These are phyloP conservation scores for Tricladium varicosporioides DNA, from an alignment of 2,329 filamentous ascomycete genomes.

Conservation along the genomic window DNA sequence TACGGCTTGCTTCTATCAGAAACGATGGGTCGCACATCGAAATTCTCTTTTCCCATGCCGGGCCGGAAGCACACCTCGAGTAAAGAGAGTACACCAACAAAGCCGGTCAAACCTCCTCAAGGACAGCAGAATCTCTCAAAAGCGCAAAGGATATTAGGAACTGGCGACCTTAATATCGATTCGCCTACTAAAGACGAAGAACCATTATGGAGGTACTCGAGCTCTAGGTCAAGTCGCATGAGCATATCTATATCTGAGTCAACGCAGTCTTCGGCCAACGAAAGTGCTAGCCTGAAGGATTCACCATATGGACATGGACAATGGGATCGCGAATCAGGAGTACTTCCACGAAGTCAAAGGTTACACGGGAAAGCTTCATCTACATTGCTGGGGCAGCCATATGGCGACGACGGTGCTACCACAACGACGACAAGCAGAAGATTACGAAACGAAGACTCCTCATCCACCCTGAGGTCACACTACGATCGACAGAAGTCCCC, in stretches of 20 bases:
- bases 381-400: conserved; percentile 41
- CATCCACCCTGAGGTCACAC: conserved; percentile 45
- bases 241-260: conserved; percentile 39
- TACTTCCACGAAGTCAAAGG: conserved; percentile 28
- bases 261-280: conserved; percentile 22
- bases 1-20: conserved; percentile 1
- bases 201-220: conserved; percentile 26
- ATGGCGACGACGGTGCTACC: conserved; percentile 36
- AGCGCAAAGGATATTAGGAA: conserved; percentile 32
- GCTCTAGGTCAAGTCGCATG: conserved; percentile 39
- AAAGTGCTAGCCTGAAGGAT: conserved; percentile 23
- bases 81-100: conserved; percentile 11
- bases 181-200: conserved; percentile 27
- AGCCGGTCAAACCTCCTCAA: not conserved
- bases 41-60: conserved; percentile 37
- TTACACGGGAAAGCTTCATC: conserved; percentile 44
- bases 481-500: conserved; percentile 44
- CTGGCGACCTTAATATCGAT: conserved; percentile 47
- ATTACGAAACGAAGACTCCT: conserved; percentile 39
- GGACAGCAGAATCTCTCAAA: conserved; percentile 27
- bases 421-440: conserved; percentile 34
- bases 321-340: conserved; percentile 28
- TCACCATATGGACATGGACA: conserved; percentile 20
- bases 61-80: conserved; percentile 27
- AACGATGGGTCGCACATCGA: conserved; percentile 35